Base-by-base conservation (phyloP, 495 filamentous ascomycete genomes). In the Staphylotrichum longicolle region DNA sequence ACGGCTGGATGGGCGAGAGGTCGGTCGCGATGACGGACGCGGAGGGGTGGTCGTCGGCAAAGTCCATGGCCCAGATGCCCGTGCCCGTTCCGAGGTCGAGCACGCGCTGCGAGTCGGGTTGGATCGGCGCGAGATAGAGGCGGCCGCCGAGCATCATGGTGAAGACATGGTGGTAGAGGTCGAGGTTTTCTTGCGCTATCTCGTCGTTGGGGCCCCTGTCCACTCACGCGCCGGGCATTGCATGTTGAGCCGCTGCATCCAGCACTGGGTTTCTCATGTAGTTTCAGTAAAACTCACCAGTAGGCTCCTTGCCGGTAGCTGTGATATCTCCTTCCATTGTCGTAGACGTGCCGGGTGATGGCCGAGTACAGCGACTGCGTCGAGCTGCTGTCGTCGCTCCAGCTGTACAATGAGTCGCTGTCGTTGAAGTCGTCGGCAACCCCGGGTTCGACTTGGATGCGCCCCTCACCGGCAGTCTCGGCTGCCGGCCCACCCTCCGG, bases 41-140 rank as follows among this genome's bases (percentile, higher is more conserved):
- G 3, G 42, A 45, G 7, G 42, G 42, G 42, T 45, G 42, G 11
- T 12, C 7, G 42, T 45, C 42, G 42, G 10, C 42, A 45, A 45
- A 45, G 42, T 45, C 42, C 42, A 45, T 45, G 12, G 42, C 42
- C 42, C 42, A 45, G 42, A 45, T 45, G 42, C 42, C 42, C 42
- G 42, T 45, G 42, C 42, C 42, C 42, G 42, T 45, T 7, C 42
- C 42, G 9, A 45, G 42, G 42, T 45, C 42, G 42, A 45, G 42
- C 42, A 45, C 42, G 42, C 42, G 42, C 42, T 45, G 42, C 42
- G 42, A 4, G 42, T 45, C 12, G 42, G 12, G 11, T 5, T 5
- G 42, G 42, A 45, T 45, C 12, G 42, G 42, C 42, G 42, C 42
- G 5, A 45, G n/a, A n/a, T 45, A 45, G 42, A 45, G 42, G 42